Percentiles rank a stretch among this genome's conserved stretches.
phyloP scores from a whole-genome alignment of 805 yeast species.

The Candida corydali region DNA sequence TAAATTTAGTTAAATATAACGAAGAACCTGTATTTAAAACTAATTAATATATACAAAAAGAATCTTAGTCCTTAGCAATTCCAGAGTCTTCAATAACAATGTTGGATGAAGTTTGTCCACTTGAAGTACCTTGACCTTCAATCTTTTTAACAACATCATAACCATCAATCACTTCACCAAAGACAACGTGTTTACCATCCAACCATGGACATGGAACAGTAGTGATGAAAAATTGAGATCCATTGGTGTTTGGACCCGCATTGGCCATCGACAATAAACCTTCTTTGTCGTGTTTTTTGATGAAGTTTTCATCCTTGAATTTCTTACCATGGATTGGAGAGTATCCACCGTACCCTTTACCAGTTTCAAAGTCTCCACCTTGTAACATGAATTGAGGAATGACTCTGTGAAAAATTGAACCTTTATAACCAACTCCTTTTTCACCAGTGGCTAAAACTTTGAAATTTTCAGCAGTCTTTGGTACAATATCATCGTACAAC shows the following conservation, averaged over 20 bases:
- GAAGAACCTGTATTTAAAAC: conserved; percentile 27
- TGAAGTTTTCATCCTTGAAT: conserved; percentile 76
- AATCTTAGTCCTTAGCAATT: conserved; percentile 24
- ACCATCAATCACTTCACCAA: conserved; percentile 82
- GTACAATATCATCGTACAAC: conserved; percentile 84
- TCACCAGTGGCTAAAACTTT: conserved; percentile 76
- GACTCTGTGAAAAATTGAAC: conserved; percentile 44
- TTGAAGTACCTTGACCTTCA: conserved; percentile 56
- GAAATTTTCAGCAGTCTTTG: conserved; percentile 96
- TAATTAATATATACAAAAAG: not conserved
- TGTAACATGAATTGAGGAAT: conserved; percentile 47
- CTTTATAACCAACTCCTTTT: conserved; percentile 43
- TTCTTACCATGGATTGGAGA: conserved; percentile 57
- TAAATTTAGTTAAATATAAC: conserved; percentile 32
- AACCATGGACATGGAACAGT: conserved; percentile 76
- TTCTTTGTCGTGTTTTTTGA: conserved; percentile 71
- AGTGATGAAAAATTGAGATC: conserved; percentile 93
- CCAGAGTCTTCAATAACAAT: conserved; percentile 56
- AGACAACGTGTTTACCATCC: conserved; percentile 75
- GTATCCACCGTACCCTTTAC: conserved; percentile 44
- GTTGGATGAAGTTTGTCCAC: conserved; percentile 45
- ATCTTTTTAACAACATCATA: conserved; percentile 80
- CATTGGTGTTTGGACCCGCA: conserved; percentile 98
- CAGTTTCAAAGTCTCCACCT: conserved; percentile 47
- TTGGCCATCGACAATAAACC: conserved; percentile 92